Conservation (phyloP, 2,329 filamentous ascomycete species). For the Cladosporium sp. region DNA sequence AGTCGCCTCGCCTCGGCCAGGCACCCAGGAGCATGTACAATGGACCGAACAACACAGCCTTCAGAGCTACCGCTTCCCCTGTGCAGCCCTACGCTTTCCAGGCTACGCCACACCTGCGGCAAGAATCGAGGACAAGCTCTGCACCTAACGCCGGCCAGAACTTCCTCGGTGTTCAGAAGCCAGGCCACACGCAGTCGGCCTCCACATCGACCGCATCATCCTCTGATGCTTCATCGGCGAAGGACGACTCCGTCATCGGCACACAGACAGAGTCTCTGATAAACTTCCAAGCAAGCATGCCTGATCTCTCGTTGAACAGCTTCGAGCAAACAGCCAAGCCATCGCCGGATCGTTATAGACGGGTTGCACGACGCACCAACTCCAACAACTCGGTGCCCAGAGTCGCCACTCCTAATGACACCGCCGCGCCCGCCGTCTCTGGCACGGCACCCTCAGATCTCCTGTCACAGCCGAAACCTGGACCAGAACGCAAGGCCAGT, state of each 20-base stretch:
- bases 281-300: constrained; percentile 48
- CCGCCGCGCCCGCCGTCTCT: constrained; percentile 48
- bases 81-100: constrained; percentile 50
- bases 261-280: constrained; percentile 35
- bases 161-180: constrained; percentile 13
- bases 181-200: constrained; percentile 30
- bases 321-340: constrained; percentile 59
- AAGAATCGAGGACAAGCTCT: constrained; percentile 54
- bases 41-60: constrained; percentile 36
- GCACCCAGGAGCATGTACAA: constrained; percentile 42
- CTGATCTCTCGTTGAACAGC: constrained; percentile 53
- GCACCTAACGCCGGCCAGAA: constrained; percentile 42
- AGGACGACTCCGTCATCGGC: constrained; percentile 32
- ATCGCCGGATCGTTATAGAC: constrained; percentile 79
- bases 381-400: constrained; percentile 37
- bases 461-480: constrained; percentile 39
- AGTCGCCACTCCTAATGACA: constrained; percentile 30
- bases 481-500: constrained; percentile 37
- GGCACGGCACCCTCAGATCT: constrained; percentile 51
- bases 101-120: constrained; percentile 50
- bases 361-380: constrained; percentile 46
- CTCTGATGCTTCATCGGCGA: constrained; percentile 40
- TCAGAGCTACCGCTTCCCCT: constrained; percentile 41
- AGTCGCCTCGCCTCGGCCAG: constrained; percentile 36
- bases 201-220: constrained; percentile 47